Conservation (phyloP, 306 rosid species). For the Fragaria ananassa region DNA sequence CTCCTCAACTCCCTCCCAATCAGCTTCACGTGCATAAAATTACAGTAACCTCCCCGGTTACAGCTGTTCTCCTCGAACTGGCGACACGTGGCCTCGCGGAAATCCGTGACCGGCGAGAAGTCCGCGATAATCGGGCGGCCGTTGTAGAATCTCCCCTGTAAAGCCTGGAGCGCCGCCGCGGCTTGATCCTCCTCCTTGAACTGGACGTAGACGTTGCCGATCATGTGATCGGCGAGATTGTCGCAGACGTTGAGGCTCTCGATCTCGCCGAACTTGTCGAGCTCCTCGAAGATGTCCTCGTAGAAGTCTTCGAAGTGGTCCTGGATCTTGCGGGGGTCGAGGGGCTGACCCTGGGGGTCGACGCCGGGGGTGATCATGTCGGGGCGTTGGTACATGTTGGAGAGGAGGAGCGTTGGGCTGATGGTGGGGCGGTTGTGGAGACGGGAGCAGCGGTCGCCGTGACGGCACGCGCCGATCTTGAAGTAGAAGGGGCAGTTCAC, state of each 20-base stretch:
- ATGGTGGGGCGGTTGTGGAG: slow-evolving; percentile 69
- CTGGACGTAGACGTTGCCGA: slow-evolving; percentile 73
- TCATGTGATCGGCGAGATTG: slow-evolving; percentile 78
- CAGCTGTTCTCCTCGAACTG: slow-evolving; percentile 71
- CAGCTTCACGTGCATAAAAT: slow-evolving; percentile 69
- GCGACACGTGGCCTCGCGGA: slow-evolving; percentile 69
- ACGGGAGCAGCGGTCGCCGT: slow-evolving; percentile 66
- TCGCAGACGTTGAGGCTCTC: slow-evolving; percentile 69
- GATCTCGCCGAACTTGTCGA: slow-evolving; percentile 59
- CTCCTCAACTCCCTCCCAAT: slow-evolving; percentile 70
- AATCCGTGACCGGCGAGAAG: slow-evolving; percentile 66
- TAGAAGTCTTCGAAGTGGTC: slow-evolving; percentile 68
- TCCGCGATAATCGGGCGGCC: slow-evolving; percentile 72
- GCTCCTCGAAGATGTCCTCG: slow-evolving; percentile 63
- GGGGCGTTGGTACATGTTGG: slow-evolving; percentile 78
- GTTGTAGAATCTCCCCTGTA: slow-evolving; percentile 15
- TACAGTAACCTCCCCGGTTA: slow-evolving; percentile 71
- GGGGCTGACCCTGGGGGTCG: slow-evolving; percentile 52
- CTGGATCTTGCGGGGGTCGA: slow-evolving; percentile 58
- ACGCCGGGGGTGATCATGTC: slow-evolving; percentile 77
- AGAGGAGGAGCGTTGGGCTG: slow-evolving; percentile 61
- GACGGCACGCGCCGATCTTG: slow-evolving; percentile 79
- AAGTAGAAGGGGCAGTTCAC: slow-evolving; percentile 78
- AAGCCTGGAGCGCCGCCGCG: slow-evolving; percentile 5
- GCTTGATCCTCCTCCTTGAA: slow-evolving; percentile 70